These are phyloP conservation scores for Triticum aestivum DNA, from an alignment of 176 grass and related monocot genomes.

Conservation along the genomic window DNA sequence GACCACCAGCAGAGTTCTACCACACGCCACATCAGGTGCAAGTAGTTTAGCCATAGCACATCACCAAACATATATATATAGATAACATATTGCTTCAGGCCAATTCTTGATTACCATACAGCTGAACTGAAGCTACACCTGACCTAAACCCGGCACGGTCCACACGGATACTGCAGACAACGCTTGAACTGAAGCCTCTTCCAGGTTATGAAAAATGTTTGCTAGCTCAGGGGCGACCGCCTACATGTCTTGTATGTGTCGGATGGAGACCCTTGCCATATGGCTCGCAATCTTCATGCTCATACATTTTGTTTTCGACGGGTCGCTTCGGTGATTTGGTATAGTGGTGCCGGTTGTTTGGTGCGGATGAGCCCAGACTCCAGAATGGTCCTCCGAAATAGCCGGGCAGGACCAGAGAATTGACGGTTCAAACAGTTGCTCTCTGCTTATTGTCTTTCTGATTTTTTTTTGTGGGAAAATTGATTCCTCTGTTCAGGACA, in stretches of 20 bases:
- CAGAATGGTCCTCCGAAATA: constrained; percentile 7
- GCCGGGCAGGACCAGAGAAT: constrained; percentile 13
- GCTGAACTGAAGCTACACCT: neutral
- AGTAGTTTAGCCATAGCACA: neutral
- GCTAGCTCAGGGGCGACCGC: constrained; percentile 26
- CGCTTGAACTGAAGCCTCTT: neutral
- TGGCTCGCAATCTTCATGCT: neutral
- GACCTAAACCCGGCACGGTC: neutral
- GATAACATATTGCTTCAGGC: neutral
- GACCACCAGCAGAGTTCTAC: neutral
- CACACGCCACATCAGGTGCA: neutral
- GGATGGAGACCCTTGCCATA: constrained; percentile 4
- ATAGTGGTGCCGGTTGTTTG: constrained; percentile 21
- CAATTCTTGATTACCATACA: neutral
- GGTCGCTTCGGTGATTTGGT: constrained; percentile 9
- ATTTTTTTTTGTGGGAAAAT: too few relatives aligned
- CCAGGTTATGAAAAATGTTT: constrained; percentile 4
- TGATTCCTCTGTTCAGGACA: neutral
- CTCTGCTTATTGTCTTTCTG: neutral
- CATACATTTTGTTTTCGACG: neutral
- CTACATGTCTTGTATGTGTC: neutral
- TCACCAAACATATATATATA: neutral
- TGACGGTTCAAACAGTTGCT: neutral
- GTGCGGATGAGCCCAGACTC: constrained; percentile 28
- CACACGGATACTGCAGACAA: neutral